Conservation (phyloP, 1,139 yeast genomes). For the Yamadazyma dushanensis region DNA sequence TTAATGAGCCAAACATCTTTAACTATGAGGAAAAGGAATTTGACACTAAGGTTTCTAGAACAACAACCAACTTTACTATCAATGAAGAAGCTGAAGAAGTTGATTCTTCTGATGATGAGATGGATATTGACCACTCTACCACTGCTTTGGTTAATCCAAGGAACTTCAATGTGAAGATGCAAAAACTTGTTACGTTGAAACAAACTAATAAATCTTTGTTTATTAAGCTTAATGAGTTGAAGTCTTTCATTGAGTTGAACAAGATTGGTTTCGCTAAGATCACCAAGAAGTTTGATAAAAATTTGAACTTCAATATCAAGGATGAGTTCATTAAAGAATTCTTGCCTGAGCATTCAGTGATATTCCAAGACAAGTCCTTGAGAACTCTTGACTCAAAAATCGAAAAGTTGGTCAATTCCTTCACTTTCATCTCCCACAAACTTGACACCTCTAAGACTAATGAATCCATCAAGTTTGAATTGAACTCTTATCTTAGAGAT, state of each 20-base stretch:
- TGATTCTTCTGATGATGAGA: constrained; percentile 44
- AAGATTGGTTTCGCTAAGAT: constrained; percentile 87
- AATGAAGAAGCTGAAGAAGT: constrained; percentile 33
- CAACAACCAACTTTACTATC: constrained; percentile 31
- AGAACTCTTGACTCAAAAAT: constrained; percentile 45
- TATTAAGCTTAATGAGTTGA: constrained; percentile 78
- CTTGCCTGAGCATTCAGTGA: constrained; percentile 41
- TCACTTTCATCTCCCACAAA: constrained; percentile 41
- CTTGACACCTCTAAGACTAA: constrained; percentile 31
- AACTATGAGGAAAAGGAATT: constrained; percentile 24
- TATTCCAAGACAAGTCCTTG: constrained; percentile 48
- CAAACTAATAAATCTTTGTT: constrained; percentile 65
- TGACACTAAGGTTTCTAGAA: constrained; percentile 19
- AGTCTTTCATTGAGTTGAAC: constrained; percentile 79
- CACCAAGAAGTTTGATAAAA: constrained; percentile 86
- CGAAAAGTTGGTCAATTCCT: constrained; percentile 49
- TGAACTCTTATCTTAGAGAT: constrained; percentile 78
- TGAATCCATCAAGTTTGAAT: constrained; percentile 61
- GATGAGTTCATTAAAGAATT: constrained; percentile 49
- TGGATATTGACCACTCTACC: constrained; percentile 36
- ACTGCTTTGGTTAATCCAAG: constrained; percentile 44
- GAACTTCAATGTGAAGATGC: constrained; percentile 50
- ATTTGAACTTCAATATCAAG: constrained; percentile 62
- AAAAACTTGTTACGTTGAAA: constrained; percentile 64
- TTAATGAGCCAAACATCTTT: constrained; percentile 31